Conservation (phyloP, 208 protist species). For the Leishmania tarentolae region DNA sequence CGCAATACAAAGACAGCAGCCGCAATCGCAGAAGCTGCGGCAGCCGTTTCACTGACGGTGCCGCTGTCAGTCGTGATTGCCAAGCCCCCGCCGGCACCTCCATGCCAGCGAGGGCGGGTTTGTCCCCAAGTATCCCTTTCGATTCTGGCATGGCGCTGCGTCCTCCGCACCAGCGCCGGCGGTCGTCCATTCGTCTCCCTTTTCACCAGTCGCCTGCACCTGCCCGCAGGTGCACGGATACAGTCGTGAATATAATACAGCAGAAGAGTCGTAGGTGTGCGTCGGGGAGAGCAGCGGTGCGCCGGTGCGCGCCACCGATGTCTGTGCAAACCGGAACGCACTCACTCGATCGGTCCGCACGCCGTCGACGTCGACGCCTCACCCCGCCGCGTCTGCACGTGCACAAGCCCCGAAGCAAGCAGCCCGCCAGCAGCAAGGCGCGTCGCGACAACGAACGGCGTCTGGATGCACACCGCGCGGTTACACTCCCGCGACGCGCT, state of each 20-base stretch:
- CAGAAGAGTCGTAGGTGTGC: not conserved
- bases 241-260: not conserved
- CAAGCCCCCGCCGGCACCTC: not conserved
- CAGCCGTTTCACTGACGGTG: not conserved
- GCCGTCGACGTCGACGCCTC: not conserved
- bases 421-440: slow-evolving; percentile 34
- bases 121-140: slow-evolving; percentile 36
- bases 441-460: slow-evolving; percentile 52
- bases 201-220: not conserved
- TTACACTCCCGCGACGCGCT: slow-evolving; percentile 38
- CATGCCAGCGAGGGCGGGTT: slow-evolving; percentile 27
- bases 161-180: not conserved
- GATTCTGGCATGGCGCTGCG: slow-evolving; percentile 1
- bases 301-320: not conserved
- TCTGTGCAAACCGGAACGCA: not conserved
- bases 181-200: not conserved
- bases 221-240: not conserved
- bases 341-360: slow-evolving; percentile 1
- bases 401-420: slow-evolving; percentile 37
- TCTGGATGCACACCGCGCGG: slow-evolving; percentile 34
- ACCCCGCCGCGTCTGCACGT: slow-evolving; percentile 15
- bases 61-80: not conserved
- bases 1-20: not conserved
- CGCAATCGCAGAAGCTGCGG: not conserved
- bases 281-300: slow-evolving; percentile 9